Evolutionary conservation across 306 rosid species (phyloP).

Genomic region (Quercus dentata): DNA sequence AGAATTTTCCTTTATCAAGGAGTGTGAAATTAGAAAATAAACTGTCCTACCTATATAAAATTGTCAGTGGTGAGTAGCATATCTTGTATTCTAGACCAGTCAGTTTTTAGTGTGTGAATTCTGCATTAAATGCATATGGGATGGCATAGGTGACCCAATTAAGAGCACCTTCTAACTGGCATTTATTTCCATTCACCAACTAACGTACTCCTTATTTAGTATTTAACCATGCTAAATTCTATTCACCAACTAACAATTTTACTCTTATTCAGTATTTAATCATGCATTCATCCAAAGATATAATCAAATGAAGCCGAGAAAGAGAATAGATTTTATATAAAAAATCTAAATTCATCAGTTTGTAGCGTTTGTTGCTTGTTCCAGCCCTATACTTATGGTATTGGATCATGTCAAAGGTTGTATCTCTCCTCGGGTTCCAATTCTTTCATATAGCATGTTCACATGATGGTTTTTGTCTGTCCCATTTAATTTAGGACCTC

Average conservation of each 20-base stretch:
- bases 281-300: constrained; percentile 1
- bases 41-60: neutral
- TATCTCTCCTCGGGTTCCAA: neutral
- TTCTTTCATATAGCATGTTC: neutral
- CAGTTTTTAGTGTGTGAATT: neutral
- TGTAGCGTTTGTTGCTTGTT: constrained; percentile 20
- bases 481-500: constrained; percentile 26
- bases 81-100: neutral
- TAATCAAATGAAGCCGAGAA: neutral
- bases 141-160: constrained; percentile 20
- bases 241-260: constrained; percentile 21
- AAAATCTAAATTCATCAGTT: constrained; percentile 6
- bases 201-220: constrained; percentile 9
- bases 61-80: neutral
- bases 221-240: constrained; percentile 15
- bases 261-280: constrained; percentile 27
- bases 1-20: neutral
- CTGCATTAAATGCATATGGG: constrained; percentile 27
- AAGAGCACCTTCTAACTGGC: constrained; percentile 21
- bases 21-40: neutral
- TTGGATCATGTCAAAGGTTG: constrained; percentile 53
- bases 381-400: constrained; percentile 2
- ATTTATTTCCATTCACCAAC: constrained; percentile 41
- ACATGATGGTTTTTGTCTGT: constrained; percentile 3
- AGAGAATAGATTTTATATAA: constrained; percentile 2